Conservation (phyloP, 2,329 filamentous ascomycete genomes). For the Monilinia fructicola region DNA sequence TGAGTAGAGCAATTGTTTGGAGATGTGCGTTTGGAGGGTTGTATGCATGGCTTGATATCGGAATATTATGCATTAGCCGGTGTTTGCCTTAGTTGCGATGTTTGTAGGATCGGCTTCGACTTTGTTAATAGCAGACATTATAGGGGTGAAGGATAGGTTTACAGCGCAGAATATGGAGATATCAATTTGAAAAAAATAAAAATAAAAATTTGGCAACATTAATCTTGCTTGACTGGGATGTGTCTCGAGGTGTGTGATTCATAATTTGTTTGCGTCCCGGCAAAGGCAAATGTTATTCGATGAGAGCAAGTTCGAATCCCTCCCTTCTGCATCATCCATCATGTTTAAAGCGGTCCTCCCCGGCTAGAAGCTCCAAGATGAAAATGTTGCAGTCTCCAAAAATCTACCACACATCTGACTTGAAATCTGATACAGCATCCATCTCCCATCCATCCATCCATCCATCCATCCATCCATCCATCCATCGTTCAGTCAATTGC, state of each 20-base stretch:
- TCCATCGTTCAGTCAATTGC: no score
- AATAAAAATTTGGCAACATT: not conserved
- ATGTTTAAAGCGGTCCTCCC: no score
- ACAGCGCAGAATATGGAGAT: constrained; percentile 9
- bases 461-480: no score
- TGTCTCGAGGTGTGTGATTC: not conserved
- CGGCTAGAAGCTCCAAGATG: no score
- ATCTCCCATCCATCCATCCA: no score
- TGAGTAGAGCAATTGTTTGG: not conserved
- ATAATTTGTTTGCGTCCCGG: not conserved
- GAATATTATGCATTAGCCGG: constrained; percentile 5
- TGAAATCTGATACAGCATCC: no score
- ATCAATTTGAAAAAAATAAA: constrained; percentile 22
- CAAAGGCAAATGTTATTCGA: not conserved
- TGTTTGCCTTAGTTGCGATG: constrained; percentile 16
- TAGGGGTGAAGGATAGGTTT: not conserved
- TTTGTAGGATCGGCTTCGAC: constrained; percentile 11
- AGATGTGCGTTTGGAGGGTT: not conserved
- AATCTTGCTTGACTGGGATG: not conserved
- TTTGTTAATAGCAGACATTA: constrained; percentile 16
- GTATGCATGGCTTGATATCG: constrained; percentile 1
- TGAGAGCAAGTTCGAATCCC: not conserved
- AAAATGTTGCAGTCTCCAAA: no score
- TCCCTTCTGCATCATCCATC: not conserved
- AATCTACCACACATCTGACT: no score